These are phyloP conservation scores for Tetraselmis chui DNA, from an alignment of 139 green algal species.

Conservation along the genomic window DNA sequence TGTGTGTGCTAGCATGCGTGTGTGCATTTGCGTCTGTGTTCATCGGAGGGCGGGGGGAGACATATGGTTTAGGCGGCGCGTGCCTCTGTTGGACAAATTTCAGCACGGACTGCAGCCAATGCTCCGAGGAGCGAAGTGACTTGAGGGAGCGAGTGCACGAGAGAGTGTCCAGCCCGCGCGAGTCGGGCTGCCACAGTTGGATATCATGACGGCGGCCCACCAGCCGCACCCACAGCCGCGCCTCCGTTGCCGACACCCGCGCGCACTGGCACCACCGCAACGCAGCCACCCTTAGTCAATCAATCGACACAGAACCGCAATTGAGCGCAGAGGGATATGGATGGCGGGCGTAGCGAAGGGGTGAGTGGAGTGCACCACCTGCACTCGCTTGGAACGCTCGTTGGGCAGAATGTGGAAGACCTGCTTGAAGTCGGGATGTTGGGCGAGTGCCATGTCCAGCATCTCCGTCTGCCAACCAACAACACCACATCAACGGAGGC, in stretches of 20 bases:
- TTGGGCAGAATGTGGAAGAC: background rate
- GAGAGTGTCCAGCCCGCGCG: background rate
- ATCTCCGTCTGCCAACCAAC: constrained; percentile 4
- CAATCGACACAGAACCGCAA: too few species aligned
- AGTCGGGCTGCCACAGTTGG: constrained; percentile 16
- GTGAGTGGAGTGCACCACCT: background rate
- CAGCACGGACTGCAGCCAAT: background rate
- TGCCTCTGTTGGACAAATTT: background rate
- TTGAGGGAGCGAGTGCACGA: background rate
- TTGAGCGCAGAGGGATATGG: too few species aligned
- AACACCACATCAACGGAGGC: too few species aligned
- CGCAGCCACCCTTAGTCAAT: too few species aligned
- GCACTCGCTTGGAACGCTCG: background rate
- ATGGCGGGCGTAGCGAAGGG: too few species aligned
- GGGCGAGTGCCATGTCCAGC: constrained; percentile 6
- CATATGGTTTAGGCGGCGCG: background rate
- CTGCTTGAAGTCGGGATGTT: constrained; percentile 17
- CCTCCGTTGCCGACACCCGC: constrained; percentile 11
- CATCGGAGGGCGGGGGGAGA: too few species aligned
- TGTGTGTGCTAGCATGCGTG: too few species aligned
- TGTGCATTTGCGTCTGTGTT: too few species aligned
- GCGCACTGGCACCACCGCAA: too few species aligned
- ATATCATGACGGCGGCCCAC: constrained; percentile 19
- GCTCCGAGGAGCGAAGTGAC: background rate
- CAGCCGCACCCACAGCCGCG: constrained; percentile 17